Base-by-base conservation (phyloP, 257 asterid species). In the Fraxinus excelsior region DNA sequence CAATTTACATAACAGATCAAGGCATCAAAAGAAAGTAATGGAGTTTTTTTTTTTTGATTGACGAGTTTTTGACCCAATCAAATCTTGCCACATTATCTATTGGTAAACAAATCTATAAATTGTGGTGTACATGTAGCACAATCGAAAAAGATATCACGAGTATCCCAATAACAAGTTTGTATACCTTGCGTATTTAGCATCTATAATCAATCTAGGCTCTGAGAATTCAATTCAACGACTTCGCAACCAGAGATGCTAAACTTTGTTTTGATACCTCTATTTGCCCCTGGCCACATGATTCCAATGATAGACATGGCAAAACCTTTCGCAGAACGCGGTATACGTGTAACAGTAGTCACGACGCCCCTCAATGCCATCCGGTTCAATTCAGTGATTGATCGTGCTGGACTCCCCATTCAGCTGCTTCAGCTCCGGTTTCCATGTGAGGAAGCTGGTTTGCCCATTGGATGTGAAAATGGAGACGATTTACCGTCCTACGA, bases 221-320 rank as follows among this genome's bases (percentile, higher is more conserved):
- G 56, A 46, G n/a, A 46, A 46, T 46, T 62, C 19, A 62, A 25
- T 11, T 46, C 56, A 62, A 62, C 25, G 34, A 18, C 68, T 11
- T 62, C 13, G 34, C 68, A 26, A 25, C 31, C 35, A 62, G 68
- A 62, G 34, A 14, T 62, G 34, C 68, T 62, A 62, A 62, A 62
- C 68, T 3, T 62, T 26, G n/a, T 62, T 25, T 26, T 62, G n/a
- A 62, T 62, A 62, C 68, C 68, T 26, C 35, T 62, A 11, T 25
- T 62, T 34, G 34, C 83, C 26, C 83, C 76, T 0, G 92, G 92
- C n/a, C 92, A 86, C 69, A 86, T 85, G 76, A 88, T 88, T 32
- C 92, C 90, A 0, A 84, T 88, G 88, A 81, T 88, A 29, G 86
- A 86, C 79, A 88, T 86, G 90, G 90, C 89, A 7, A 83, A 83